phyloP scores from a whole-genome alignment of 2,329 filamentous ascomycete genomes.

The Fragosphaeria purpurea region DNA sequence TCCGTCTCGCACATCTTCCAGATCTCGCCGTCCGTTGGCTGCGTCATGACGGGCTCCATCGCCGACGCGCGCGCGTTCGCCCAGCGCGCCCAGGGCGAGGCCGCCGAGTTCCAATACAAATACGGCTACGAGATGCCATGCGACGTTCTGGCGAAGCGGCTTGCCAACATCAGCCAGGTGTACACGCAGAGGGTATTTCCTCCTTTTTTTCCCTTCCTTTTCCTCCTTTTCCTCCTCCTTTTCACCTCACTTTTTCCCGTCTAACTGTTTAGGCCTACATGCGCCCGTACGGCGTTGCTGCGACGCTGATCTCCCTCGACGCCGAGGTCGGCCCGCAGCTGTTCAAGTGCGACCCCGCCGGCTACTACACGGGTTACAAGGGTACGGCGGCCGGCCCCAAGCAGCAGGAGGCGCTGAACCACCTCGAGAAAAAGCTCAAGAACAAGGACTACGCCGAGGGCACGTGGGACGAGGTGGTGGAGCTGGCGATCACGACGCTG shows the following conservation, averaged over 20 bases:
- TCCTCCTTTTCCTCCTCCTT: neutral
- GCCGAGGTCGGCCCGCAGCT: slow-evolving; percentile 86
- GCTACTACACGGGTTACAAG: slow-evolving; percentile 98
- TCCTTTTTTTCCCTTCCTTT: slow-evolving; percentile 12
- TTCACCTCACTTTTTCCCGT: slow-evolving; percentile 17
- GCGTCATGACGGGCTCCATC: slow-evolving; percentile 97
- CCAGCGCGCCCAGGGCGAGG: slow-evolving; percentile 86
- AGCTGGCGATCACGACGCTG: slow-evolving; percentile 88
- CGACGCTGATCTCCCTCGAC: slow-evolving; percentile 89
- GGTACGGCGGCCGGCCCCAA: slow-evolving; percentile 94
- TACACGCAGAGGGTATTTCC: slow-evolving; percentile 80
- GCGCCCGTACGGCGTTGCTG: slow-evolving; percentile 92
- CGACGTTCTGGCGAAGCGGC: slow-evolving; percentile 87
- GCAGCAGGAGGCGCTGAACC: slow-evolving; percentile 97
- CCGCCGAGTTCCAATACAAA: slow-evolving; percentile 97
- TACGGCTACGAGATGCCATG: slow-evolving; percentile 99
- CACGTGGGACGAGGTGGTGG: slow-evolving; percentile 93
- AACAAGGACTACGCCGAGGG: slow-evolving; percentile 94
- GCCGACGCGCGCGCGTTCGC: slow-evolving; percentile 92
- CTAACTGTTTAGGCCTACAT: slow-evolving; percentile 63
- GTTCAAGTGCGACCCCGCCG: slow-evolving; percentile 96
- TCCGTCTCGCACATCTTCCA: slow-evolving; percentile 98
- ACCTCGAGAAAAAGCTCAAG: slow-evolving; percentile 98
- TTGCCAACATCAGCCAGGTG: slow-evolving; percentile 98
- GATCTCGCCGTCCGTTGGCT: slow-evolving; percentile 90